Conservation (phyloP, 1,139 yeast genomes). For the Debaryomycetaceae sp. region DNA sequence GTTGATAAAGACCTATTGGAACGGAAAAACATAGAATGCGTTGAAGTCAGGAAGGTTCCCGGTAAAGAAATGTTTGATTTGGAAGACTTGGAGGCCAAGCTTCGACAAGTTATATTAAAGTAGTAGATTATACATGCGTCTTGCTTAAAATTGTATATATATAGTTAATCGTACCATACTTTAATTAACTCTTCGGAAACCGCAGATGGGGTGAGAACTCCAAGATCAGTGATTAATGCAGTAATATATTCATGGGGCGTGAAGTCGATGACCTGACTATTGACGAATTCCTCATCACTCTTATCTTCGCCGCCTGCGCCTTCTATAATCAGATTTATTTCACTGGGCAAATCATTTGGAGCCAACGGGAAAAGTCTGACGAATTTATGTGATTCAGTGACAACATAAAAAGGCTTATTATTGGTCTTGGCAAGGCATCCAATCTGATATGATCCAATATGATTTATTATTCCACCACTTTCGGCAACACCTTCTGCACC, state of each 20-base stretch:
- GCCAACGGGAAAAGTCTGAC: slow-evolving; percentile 94
- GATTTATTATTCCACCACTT: slow-evolving; percentile 96
- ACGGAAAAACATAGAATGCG: slow-evolving; percentile 34
- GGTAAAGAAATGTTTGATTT: slow-evolving; percentile 33
- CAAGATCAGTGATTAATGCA: slow-evolving; percentile 93
- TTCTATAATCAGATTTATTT: slow-evolving; percentile 25
- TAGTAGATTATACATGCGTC: neutral
- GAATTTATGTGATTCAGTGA: slow-evolving; percentile 93
- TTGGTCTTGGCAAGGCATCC: slow-evolving; percentile 91
- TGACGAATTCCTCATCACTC: slow-evolving; percentile 31
- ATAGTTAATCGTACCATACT: slow-evolving; percentile 83
- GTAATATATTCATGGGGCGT: slow-evolving; percentile 96
- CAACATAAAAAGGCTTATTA: slow-evolving; percentile 91
- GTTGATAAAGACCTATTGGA: slow-evolving; percentile 44
- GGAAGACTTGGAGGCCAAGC: slow-evolving; percentile 31
- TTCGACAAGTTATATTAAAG: slow-evolving; percentile 10
- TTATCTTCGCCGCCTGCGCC: slow-evolving; percentile 19
- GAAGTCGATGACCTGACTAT: slow-evolving; percentile 66
- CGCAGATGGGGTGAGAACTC: slow-evolving; percentile 95
- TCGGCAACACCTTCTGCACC: slow-evolving; percentile 99
- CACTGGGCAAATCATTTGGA: slow-evolving; percentile 84
- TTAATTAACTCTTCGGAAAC: slow-evolving; percentile 96
- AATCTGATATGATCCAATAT: slow-evolving; percentile 91
- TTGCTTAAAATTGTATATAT: neutral
- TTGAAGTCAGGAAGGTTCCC: slow-evolving; percentile 32